Evolutionary conservation across 2,329 filamentous ascomycete species (phyloP).

Genomic region (Hypoxylon sp.): DNA sequence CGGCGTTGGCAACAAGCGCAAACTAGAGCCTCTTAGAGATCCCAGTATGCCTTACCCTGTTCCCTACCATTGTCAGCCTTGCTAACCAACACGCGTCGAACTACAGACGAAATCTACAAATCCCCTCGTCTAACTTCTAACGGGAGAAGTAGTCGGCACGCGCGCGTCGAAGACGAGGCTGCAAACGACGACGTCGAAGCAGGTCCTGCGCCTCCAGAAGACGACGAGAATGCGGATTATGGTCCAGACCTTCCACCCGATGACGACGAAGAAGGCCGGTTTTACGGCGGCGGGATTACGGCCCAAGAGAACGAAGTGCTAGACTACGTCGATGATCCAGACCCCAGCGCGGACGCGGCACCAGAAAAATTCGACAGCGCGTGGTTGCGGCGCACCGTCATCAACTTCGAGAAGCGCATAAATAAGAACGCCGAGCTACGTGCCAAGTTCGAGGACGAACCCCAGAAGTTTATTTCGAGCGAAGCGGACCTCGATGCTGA

Average conservation of each 20-base stretch:
- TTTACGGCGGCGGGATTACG: constrained; percentile 93
- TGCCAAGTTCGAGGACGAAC: constrained; percentile 62
- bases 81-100: constrained; percentile 12
- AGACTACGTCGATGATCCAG: constrained; percentile 81
- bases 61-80: not conserved
- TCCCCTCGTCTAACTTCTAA: constrained; percentile 67
- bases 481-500: constrained; percentile 91
- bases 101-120: constrained; percentile 74
- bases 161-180: constrained; percentile 62
- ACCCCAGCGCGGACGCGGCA: constrained; percentile 55
- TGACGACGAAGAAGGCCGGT: constrained; percentile 92
- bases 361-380: constrained; percentile 84
- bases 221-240: constrained; percentile 61
- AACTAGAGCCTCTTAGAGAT: constrained; percentile 73
- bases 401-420: constrained; percentile 92
- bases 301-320: constrained; percentile 85
- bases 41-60: constrained; percentile 66
- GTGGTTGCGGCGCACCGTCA: constrained; percentile 86
- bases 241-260: constrained; percentile 51
- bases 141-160: constrained; percentile 60
- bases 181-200: constrained; percentile 62
- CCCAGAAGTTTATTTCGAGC: constrained; percentile 54
- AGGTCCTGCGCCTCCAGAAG: constrained; percentile 67
- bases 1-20: constrained; percentile 72
- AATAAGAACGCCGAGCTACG: constrained; percentile 91